Conservation (phyloP, 1,284 basidiomycete genomes). For the Somion occarium region DNA sequence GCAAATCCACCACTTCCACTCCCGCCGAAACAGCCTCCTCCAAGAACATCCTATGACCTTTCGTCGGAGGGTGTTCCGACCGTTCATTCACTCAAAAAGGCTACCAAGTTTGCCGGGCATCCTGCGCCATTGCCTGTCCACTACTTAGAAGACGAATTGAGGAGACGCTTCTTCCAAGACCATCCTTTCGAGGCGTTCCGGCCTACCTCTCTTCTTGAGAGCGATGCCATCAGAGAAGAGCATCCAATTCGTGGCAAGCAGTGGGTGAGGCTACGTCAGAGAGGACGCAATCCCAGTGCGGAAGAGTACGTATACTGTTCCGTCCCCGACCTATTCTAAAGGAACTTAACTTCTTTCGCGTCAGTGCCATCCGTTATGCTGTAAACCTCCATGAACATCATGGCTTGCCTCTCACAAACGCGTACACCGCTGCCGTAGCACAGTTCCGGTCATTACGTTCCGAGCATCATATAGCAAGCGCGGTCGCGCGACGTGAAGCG, state of each 20-base stretch:
- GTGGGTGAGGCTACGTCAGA: constrained; percentile 79
- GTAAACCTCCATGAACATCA: constrained; percentile 74
- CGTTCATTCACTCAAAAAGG: constrained; percentile 10
- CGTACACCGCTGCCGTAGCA: constrained; percentile 76
- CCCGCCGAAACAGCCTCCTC: constrained; percentile 67
- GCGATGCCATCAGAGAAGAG: constrained; percentile 46
- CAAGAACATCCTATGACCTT: constrained; percentile 50
- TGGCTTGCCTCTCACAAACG: constrained; percentile 64
- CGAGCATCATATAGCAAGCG: constrained; percentile 75
- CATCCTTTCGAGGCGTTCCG: constrained; percentile 96
- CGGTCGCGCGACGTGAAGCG: constrained; percentile 80
- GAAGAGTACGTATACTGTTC: constrained; percentile 73
- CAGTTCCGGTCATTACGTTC: constrained; percentile 87
- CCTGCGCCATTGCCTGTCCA: constrained; percentile 60
- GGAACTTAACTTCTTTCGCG: constrained; percentile 10
- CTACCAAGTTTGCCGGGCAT: constrained; percentile 26
- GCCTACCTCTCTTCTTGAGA: constrained; percentile 76
- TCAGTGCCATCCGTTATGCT: constrained; percentile 78
- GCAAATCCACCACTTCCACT: constrained; percentile 85
- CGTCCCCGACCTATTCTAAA: constrained; percentile 9
- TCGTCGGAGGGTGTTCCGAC: constrained; percentile 20
- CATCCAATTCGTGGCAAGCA: constrained; percentile 53
- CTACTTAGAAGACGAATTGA: constrained; percentile 84
- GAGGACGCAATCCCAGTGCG: constrained; percentile 77
- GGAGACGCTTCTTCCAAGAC: constrained; percentile 91